Evolutionary conservation across 495 filamentous ascomycete species (phyloP).

Genomic region (Penicillium samsonianum): DNA sequence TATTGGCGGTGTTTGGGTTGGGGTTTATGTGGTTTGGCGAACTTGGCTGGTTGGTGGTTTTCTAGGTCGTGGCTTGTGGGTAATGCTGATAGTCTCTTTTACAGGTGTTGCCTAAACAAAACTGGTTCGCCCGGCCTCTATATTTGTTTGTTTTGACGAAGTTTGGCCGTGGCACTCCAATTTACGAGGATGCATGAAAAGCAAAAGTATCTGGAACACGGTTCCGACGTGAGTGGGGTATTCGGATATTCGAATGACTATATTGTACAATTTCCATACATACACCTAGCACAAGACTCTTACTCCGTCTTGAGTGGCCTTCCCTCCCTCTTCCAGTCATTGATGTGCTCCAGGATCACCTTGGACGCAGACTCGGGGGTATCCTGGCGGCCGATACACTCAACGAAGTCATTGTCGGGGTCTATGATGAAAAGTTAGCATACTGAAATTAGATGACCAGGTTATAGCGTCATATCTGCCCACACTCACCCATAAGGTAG

Average conservation of each 20-base stretch:
- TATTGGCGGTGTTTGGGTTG: slow-evolving; percentile 5
- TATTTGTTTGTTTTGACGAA: not conserved
- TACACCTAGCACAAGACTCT: slow-evolving; percentile 13
- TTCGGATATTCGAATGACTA: slow-evolving; percentile 22
- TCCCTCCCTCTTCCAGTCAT: slow-evolving; percentile 75
- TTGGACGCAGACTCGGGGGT: slow-evolving; percentile 82
- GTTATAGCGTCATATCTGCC: not conserved
- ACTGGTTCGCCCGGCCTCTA: not conserved
- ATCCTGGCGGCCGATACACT: slow-evolving; percentile 93
- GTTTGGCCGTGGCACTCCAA: too few relatives aligned
- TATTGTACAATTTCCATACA: slow-evolving; percentile 37
- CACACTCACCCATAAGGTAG: slow-evolving; percentile 86
- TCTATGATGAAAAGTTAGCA: slow-evolving; percentile 49
- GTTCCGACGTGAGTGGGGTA: slow-evolving; percentile 31
- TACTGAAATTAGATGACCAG: not conserved
- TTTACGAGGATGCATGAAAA: not conserved
- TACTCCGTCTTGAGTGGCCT: slow-evolving; percentile 47
- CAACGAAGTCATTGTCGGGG: slow-evolving; percentile 96
- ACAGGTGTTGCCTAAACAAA: not conserved
- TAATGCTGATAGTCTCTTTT: not conserved
- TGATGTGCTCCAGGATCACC: slow-evolving; percentile 83
- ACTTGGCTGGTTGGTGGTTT: not conserved
- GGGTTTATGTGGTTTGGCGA: not conserved
- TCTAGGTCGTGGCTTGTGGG: not conserved
- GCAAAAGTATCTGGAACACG: not conserved